Percentiles rank a stretch among this genome's conserved stretches.
phyloP scores from a whole-genome alignment of 129 eudicot species.

The Mikania micrantha region DNA sequence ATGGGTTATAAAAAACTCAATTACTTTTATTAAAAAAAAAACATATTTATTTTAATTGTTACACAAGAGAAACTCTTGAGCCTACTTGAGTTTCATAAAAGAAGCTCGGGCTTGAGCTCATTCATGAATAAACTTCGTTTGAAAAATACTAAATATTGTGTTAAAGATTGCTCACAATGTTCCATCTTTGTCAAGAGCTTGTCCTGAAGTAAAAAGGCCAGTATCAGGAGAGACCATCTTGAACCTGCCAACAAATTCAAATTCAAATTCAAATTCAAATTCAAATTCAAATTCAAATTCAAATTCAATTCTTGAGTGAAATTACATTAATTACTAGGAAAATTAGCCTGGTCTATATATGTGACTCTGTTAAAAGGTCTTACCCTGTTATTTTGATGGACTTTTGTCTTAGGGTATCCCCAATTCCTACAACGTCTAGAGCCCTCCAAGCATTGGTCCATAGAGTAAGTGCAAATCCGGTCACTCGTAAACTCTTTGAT shows the following conservation, averaged over 20 bases:
- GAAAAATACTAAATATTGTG: too few species aligned
- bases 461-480: slow-evolving; percentile 68
- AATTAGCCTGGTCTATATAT: too few species aligned
- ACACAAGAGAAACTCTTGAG: too few species aligned
- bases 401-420: slow-evolving; percentile 39
- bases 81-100: too few species aligned
- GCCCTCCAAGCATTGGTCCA: slow-evolving; percentile 92
- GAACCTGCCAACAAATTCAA: slow-evolving; percentile 24
- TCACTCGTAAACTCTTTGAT: slow-evolving; percentile 43
- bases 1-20: too few species aligned
- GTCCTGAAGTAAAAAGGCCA: slow-evolving; percentile 29
- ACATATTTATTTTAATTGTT: too few species aligned
- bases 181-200: slow-evolving; percentile 24
- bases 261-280: neutral
- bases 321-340: neutral
- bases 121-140: too few species aligned
- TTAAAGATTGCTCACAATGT: slow-evolving; percentile 29
- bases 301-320: too few species aligned
- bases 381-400: slow-evolving; percentile 56
- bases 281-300: too few species aligned
- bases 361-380: too few species aligned
- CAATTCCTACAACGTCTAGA: slow-evolving; percentile 67
- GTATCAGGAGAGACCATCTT: slow-evolving; percentile 32
- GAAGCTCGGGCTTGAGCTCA: too few species aligned
- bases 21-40: too few species aligned